Evolutionary conservation across 805 yeast species (phyloP), one percentile per base, ranked within the genome.

Genomic region (Gaillardinia entomophila): DNA sequence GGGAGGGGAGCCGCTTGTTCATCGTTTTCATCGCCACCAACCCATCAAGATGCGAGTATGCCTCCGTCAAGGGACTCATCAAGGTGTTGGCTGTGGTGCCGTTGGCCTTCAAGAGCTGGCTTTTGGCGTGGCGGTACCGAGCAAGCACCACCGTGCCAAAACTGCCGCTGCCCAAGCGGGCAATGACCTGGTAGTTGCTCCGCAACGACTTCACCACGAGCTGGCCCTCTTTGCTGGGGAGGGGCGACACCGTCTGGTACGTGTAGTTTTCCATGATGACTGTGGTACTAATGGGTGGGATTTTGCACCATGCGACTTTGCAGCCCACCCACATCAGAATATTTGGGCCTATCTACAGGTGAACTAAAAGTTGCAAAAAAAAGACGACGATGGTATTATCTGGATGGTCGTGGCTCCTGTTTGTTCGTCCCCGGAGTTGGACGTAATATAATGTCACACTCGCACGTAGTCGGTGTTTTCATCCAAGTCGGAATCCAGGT

Each of bases 1-100:
- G 33, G 16, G 35, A 39, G 3, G 65, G 52, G 29, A 79, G 53
- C 37, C 69, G 62, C 38, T 72, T 71, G 36, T 74, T 75, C 82
- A 89, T 79, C 4, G 84, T 78, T 53, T 89, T 89, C 33, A 89
- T 74, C 2, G 97, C 97, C 35, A 73, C 74, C 28, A 79, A 55
- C 28, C 51, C 28, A 33, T 34, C 46, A 34, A 34, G 38, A 43
- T 43, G 41, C 26, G 19, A 18, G 31, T 35, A 35, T 2, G 57
- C 36, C 24, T 56, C 57, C 6, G 29, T 34, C 27, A 54, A 31
- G 36, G 77, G 58, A 30, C 74, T 72, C 56, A 81, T 48, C 41
- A 82, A 51, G 0, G 90, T 79, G 10, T 48, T 71, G 43, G n/a
- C 41, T 42, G 40, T 51, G 33, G 37, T 33, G 12, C 34, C 34